Conservation (phyloP, 306 rosid species). For the Rosa chinensis region DNA sequence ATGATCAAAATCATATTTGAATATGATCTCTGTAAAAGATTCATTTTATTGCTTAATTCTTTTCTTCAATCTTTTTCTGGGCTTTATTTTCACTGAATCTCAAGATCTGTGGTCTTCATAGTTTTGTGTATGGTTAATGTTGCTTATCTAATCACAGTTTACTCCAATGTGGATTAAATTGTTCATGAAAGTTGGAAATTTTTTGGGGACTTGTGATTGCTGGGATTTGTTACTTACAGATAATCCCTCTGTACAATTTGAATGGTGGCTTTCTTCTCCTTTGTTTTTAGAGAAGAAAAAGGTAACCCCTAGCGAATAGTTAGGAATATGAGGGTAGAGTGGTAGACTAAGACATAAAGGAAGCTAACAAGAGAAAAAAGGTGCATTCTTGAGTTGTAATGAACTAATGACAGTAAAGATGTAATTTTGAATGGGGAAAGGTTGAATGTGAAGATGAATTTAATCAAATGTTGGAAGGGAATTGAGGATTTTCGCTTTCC, state of each 20-base stretch:
- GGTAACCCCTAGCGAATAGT: not conserved
- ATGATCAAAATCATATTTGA: conserved; percentile 22
- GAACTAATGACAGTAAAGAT: not conserved
- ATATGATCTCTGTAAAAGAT: conserved; percentile 26
- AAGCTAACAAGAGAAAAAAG: not conserved
- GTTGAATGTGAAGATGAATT: not conserved
- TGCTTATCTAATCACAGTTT: not conserved
- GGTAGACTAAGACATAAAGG: not conserved
- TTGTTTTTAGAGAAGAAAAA: not conserved
- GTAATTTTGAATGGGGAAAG: not conserved
- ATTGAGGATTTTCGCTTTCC: not conserved
- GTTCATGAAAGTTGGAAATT: not conserved
- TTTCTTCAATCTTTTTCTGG: not conserved
- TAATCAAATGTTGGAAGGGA: not conserved
- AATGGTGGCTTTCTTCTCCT: not conserved
- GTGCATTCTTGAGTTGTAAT: conserved; percentile 10
- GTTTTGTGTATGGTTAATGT: not conserved
- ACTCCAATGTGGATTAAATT: not conserved
- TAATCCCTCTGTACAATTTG: conserved; percentile 1
- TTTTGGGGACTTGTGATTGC: not conserved
- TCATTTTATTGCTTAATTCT: conserved; percentile 7
- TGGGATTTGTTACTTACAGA: not conserved
- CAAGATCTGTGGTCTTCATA: not conserved
- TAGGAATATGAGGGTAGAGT: not conserved
- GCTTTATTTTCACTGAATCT: too few relatives aligned